phyloP scores from a whole-genome alignment of 2,329 filamentous ascomycete genomes.

The Colletotrichum sp. region DNA sequence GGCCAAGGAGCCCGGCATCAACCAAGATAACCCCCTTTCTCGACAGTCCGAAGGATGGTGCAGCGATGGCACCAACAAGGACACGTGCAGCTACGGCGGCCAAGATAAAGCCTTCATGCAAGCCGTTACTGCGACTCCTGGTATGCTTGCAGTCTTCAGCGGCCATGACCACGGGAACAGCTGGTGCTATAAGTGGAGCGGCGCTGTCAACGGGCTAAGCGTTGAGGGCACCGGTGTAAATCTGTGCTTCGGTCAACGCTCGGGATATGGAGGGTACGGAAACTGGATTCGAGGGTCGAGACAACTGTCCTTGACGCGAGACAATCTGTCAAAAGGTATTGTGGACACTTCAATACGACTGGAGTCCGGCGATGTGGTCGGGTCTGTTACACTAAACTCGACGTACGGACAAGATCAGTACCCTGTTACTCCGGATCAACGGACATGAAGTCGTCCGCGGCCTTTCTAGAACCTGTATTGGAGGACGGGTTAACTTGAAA shows the following conservation, averaged over 20 bases:
- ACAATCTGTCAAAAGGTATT: slow-evolving; percentile 40
- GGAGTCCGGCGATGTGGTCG: slow-evolving; percentile 58
- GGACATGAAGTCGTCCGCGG: slow-evolving; percentile 13
- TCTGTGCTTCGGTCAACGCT: slow-evolving; percentile 67
- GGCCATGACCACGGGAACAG: slow-evolving; percentile 72
- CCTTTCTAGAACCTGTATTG: not conserved
- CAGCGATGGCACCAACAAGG: slow-evolving; percentile 39
- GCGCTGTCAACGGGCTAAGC: slow-evolving; percentile 35
- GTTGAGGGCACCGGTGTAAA: slow-evolving; percentile 50
- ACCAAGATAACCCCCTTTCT: slow-evolving; percentile 43
- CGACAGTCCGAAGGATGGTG: slow-evolving; percentile 52
- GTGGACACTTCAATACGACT: slow-evolving; percentile 67
- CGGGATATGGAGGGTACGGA: slow-evolving; percentile 75
- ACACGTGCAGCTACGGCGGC: slow-evolving; percentile 46
- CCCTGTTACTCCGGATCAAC: slow-evolving; percentile 43
- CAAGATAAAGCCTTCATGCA: slow-evolving; percentile 69
- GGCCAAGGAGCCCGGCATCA: slow-evolving; percentile 47
- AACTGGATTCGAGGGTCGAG: slow-evolving; percentile 66
- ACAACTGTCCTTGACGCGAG: slow-evolving; percentile 55
- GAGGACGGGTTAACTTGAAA: not conserved
- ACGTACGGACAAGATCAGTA: slow-evolving; percentile 66
- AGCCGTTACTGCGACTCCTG: slow-evolving; percentile 58
- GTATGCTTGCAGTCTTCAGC: slow-evolving; percentile 63
- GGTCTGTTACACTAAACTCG: slow-evolving; percentile 59
- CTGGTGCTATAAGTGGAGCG: slow-evolving; percentile 61